Conservation (phyloP, 225 moss, liverwort and hornwort species). For the Lunularia cruciata region DNA sequence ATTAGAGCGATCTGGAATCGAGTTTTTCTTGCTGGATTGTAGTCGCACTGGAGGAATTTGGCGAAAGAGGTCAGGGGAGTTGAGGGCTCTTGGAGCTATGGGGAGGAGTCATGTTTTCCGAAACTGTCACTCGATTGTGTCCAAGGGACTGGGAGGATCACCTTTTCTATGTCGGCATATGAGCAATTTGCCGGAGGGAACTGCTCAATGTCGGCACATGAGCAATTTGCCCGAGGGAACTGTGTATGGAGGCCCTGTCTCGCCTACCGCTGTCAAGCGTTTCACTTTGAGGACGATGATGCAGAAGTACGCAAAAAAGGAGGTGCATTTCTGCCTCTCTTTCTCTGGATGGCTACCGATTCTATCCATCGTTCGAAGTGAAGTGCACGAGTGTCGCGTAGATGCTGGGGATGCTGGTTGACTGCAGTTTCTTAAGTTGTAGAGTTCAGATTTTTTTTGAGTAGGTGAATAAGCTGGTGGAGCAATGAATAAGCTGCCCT, state of each 20-base stretch:
- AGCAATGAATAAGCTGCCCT: too few species aligned
- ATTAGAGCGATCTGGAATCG: too few species aligned
- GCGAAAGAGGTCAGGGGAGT: too few species aligned
- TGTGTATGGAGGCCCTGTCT: constrained; percentile 83
- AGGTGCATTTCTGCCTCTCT: constrained; percentile 37
- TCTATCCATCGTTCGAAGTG: neutral
- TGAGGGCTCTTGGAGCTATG: neutral
- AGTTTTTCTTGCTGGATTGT: too few species aligned
- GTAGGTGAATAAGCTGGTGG: too few species aligned
- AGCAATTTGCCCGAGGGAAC: constrained; percentile 80
- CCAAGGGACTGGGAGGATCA: constrained; percentile 1
- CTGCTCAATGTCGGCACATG: constrained; percentile 47
- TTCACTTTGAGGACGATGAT: constrained; percentile 73
- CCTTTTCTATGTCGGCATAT: constrained; percentile 31
- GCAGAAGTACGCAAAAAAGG: constrained; percentile 52
- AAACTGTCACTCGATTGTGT: neutral
- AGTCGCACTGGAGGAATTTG: too few species aligned
- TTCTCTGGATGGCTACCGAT: neutral
- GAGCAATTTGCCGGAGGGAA: constrained; percentile 81
- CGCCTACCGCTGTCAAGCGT: constrained; percentile 77
- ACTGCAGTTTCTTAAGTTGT: too few species aligned
- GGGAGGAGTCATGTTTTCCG: neutral
- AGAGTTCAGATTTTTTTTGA: too few species aligned
- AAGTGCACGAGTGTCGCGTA: neutral
- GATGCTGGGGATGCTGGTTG: too few species aligned